These are phyloP conservation scores for Hypericum androsaemum DNA, from an alignment of 345 rosid genomes.

Conservation along the genomic window DNA sequence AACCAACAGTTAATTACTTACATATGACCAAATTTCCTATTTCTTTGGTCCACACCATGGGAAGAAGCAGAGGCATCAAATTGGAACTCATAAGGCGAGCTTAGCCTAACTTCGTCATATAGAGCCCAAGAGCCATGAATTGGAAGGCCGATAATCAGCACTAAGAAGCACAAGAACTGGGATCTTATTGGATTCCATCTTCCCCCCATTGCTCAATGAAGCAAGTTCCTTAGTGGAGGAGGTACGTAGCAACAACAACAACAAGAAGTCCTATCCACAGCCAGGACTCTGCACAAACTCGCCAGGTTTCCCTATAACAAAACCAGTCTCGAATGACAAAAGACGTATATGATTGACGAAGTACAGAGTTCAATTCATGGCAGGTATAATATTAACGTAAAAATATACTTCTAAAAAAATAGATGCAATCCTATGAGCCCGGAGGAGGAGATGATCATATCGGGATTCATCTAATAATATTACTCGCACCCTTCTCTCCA, in stretches of 20 bases:
- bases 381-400: constrained; percentile 9
- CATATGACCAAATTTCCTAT: constrained; percentile 61
- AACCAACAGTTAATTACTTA: constrained; percentile 21
- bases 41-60: constrained; percentile 25
- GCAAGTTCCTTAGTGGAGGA: too few species aligned
- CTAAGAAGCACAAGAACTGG: constrained; percentile 41
- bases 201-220: constrained; percentile 52
- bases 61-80: constrained; percentile 28
- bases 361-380: constrained; percentile 17
- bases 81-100: constrained; percentile 45
- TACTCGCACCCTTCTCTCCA: constrained; percentile 31
- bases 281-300: constrained; percentile 38
- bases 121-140: constrained; percentile 41
- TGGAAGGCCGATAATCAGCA: constrained; percentile 34
- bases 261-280: constrained; percentile 23
- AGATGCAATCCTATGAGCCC: too few species aligned
- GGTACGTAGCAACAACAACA: constrained; percentile 23
- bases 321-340: constrained; percentile 20
- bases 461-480: constrained; percentile 25
- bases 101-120: constrained; percentile 55
- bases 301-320: constrained; percentile 44
- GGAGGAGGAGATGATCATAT: constrained; percentile 22
- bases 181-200: constrained; percentile 62
- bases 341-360: too few species aligned
- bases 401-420: too few species aligned